phyloP scores from a whole-genome alignment of 306 rosid species.

The Prinsepia uniflora region DNA sequence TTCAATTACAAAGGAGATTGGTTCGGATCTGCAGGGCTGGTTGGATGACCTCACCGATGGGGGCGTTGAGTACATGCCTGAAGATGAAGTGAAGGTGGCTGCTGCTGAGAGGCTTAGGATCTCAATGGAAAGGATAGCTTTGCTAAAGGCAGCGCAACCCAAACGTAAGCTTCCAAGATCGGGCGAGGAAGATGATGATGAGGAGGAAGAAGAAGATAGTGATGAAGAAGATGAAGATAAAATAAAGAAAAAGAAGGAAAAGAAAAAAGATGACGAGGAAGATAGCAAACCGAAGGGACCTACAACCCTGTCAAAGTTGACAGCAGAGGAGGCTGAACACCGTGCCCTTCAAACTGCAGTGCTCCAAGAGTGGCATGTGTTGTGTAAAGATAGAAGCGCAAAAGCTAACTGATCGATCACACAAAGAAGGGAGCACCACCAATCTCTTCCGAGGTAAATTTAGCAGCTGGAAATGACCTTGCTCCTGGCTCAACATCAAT shows the following conservation, averaged over 20 bases:
- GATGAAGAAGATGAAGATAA: conserved; percentile 32
- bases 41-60: conserved; percentile 95
- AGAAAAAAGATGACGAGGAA: conserved; percentile 49
- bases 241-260: conserved; percentile 34
- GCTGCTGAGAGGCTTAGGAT: conserved; percentile 90
- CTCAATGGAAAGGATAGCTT: conserved; percentile 93
- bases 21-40: conserved; percentile 96
- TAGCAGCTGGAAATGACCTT: conserved; percentile 22
- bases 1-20: conserved; percentile 85
- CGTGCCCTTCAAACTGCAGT: conserved; percentile 98
- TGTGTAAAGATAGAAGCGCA: conserved; percentile 77
- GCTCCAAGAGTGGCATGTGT: conserved; percentile 89
- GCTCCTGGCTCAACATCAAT: conserved; percentile 35
- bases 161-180: conserved; percentile 61
- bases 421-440: neutral
- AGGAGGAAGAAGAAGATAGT: conserved; percentile 21
- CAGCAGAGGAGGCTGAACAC: conserved; percentile 96
- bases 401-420: conserved; percentile 42
- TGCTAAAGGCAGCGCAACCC: conserved; percentile 93
- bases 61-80: conserved; percentile 97
- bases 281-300: conserved; percentile 76
- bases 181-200: conserved; percentile 37
- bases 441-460: neutral
- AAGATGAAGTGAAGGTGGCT: conserved; percentile 89
- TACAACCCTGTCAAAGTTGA: conserved; percentile 77